A percentile compares a stretch with the other conserved stretches of the same genome.
Evolutionary conservation across 768 basidiomycete genomes (phyloP).

Genomic region (Rhizopogon vulgaris): DNA sequence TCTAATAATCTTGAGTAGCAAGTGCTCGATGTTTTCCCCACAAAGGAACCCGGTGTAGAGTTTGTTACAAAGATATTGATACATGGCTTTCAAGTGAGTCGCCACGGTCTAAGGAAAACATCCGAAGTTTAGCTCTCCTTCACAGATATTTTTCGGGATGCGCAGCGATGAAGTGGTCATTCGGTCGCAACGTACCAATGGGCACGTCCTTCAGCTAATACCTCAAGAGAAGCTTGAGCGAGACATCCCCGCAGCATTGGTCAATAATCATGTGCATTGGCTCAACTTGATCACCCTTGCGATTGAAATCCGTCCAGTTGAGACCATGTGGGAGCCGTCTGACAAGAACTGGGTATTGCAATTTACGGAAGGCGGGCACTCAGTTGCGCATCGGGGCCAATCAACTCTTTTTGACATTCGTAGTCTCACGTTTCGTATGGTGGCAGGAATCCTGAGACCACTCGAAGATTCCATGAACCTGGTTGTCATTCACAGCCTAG

Average conservation of each 20-base stretch:
- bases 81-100: slow-evolving; percentile 15
- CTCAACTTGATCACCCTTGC: slow-evolving; percentile 6
- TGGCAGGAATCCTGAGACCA: slow-evolving; percentile 7
- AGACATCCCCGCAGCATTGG: slow-evolving; percentile 14
- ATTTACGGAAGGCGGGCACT: neutral
- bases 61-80: slow-evolving; percentile 22
- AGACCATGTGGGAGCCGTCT: slow-evolving; percentile 10
- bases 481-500: slow-evolving; percentile 4
- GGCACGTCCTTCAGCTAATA: slow-evolving; percentile 10
- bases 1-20: slow-evolving; percentile 4
- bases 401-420: slow-evolving; percentile 11
- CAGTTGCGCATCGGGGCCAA: neutral
- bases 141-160: neutral
- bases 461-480: slow-evolving; percentile 12
- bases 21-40: slow-evolving; percentile 30
- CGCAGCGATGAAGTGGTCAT: neutral
- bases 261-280: slow-evolving; percentile 18
- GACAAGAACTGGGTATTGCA: slow-evolving; percentile 12
- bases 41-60: slow-evolving; percentile 27
- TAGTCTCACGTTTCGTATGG: slow-evolving; percentile 14
- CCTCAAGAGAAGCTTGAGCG: slow-evolving; percentile 7
- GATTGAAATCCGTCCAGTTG: slow-evolving; percentile 16
- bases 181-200: neutral
- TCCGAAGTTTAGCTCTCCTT: neutral
- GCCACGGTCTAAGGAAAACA: neutral